These are phyloP conservation scores for Cronartium ribicola DNA, from an alignment of 1,284 basidiomycete species.

Conservation along the genomic window DNA sequence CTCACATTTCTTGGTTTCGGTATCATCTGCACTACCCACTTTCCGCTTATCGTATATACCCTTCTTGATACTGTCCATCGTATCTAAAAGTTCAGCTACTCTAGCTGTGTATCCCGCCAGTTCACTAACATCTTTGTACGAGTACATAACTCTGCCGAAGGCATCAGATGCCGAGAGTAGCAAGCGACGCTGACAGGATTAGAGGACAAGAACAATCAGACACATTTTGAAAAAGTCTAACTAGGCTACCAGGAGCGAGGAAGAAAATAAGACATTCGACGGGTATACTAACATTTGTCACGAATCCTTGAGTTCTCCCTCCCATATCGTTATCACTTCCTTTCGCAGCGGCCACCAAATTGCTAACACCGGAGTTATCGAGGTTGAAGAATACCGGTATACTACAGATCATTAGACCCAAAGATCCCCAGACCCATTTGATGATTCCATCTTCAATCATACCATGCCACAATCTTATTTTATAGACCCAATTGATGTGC, in stretches of 20 bases:
- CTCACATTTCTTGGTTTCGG: slow-evolving; percentile 73
- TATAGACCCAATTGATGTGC: slow-evolving; percentile 79
- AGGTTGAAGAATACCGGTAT: slow-evolving; percentile 88
- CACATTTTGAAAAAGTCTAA: slow-evolving; percentile 17
- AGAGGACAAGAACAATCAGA: not conserved
- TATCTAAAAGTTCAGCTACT: slow-evolving; percentile 80
- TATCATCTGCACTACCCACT: slow-evolving; percentile 68
- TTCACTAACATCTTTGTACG: slow-evolving; percentile 70
- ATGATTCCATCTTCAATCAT: slow-evolving; percentile 92
- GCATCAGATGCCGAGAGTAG: slow-evolving; percentile 65
- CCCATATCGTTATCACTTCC: slow-evolving; percentile 63
- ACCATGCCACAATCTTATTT: slow-evolving; percentile 80
- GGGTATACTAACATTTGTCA: slow-evolving; percentile 16
- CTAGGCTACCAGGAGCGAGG: not conserved
- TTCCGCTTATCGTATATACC: slow-evolving; percentile 86
- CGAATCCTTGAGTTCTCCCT: slow-evolving; percentile 72
- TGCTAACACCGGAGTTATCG: slow-evolving; percentile 58
- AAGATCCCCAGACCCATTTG: slow-evolving; percentile 58
- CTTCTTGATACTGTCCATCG: slow-evolving; percentile 78
- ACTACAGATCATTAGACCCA: slow-evolving; percentile 78
- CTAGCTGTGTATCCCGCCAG: slow-evolving; percentile 92
- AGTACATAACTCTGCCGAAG: slow-evolving; percentile 70
- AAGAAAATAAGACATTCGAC: slow-evolving; percentile 26
- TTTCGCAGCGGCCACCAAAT: slow-evolving; percentile 53
- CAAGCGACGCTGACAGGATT: slow-evolving; percentile 88